Percentiles rank a stretch among this genome's conserved stretches.
These are phyloP conservation scores for Talaromyces islandicus DNA, from an alignment of 2,329 filamentous ascomycete species.

Conservation along the genomic window DNA sequence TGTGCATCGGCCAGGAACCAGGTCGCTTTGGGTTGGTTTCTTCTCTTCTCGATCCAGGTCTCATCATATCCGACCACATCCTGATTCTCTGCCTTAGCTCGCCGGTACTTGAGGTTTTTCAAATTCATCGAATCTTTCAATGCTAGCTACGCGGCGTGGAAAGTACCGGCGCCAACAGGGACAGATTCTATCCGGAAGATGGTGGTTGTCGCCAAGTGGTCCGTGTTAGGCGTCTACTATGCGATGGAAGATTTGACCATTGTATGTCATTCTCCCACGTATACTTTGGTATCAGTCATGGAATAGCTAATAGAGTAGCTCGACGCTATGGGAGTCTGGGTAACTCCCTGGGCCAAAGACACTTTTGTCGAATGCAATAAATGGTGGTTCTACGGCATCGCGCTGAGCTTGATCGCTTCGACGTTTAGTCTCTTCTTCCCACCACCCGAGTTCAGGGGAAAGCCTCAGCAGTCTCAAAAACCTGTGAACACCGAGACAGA, in stretches of 20 bases:
- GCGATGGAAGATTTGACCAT: conserved; percentile 61
- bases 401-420: conserved; percentile 41
- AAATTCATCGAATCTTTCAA: conserved; percentile 60
- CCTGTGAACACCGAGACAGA: conserved; percentile 13
- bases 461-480: neutral
- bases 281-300: neutral
- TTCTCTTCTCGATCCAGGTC: neutral
- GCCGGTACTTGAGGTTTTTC: conserved; percentile 63
- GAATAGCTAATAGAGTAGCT: conserved; percentile 22
- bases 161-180: conserved; percentile 9
- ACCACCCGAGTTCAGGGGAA: neutral
- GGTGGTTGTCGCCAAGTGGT: conserved; percentile 52
- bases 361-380: conserved; percentile 58
- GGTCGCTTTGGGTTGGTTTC: conserved; percentile 38
- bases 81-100: conserved; percentile 13
- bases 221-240: conserved; percentile 61
- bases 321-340: conserved; percentile 48
- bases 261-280: conserved; percentile 36
- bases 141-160: conserved; percentile 41
- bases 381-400: conserved; percentile 63
- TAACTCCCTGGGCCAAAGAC: conserved; percentile 35
- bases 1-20: conserved; percentile 35
- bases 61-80: neutral
- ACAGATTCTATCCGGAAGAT: conserved; percentile 25
- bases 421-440: conserved; percentile 25